Percentiles rank a stretch among this genome's conserved stretches.
These are phyloP conservation scores for Ceratocystis albifundus DNA, from an alignment of 2,329 filamentous ascomycete genomes.

Conservation along the genomic window DNA sequence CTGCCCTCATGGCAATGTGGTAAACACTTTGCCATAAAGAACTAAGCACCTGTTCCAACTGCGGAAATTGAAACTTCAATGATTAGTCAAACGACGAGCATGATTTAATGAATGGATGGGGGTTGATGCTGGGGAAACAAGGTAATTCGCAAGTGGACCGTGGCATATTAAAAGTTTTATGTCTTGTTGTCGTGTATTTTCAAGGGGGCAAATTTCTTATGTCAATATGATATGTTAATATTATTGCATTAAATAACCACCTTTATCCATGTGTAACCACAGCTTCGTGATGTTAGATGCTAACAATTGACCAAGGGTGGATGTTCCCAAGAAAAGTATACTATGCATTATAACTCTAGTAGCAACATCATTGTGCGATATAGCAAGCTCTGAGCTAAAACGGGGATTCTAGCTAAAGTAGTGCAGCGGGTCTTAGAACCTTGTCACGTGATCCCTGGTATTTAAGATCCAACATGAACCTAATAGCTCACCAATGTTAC, in stretches of 20 bases:
- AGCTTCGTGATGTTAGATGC: background rate
- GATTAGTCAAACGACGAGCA: constrained; percentile 6
- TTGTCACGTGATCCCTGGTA: too few relatives aligned
- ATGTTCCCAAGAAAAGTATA: too few relatives aligned
- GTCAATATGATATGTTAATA: constrained; percentile 17
- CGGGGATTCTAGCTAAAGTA: too few relatives aligned
- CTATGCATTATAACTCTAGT: too few relatives aligned
- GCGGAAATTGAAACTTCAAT: background rate
- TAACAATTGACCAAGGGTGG: too few relatives aligned
- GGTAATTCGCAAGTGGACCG: background rate
- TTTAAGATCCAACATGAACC: too few relatives aligned
- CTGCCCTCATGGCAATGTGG: background rate
- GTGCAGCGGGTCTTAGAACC: too few relatives aligned
- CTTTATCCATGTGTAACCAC: background rate
- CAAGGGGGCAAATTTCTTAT: constrained; percentile 7
- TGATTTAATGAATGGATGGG: constrained; percentile 5
- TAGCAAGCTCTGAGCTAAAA: too few relatives aligned
- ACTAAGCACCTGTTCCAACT: background rate
- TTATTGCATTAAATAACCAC: background rate
- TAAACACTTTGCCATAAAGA: background rate
- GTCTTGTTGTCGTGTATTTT: constrained; percentile 15
- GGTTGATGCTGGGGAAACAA: constrained; percentile 2
- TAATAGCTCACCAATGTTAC: too few relatives aligned
- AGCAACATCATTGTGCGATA: too few relatives aligned
- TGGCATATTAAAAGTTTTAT: constrained; percentile 12